Evolutionary conservation across 345 rosid species (phyloP).

Genomic region (Populus tremula): DNA sequence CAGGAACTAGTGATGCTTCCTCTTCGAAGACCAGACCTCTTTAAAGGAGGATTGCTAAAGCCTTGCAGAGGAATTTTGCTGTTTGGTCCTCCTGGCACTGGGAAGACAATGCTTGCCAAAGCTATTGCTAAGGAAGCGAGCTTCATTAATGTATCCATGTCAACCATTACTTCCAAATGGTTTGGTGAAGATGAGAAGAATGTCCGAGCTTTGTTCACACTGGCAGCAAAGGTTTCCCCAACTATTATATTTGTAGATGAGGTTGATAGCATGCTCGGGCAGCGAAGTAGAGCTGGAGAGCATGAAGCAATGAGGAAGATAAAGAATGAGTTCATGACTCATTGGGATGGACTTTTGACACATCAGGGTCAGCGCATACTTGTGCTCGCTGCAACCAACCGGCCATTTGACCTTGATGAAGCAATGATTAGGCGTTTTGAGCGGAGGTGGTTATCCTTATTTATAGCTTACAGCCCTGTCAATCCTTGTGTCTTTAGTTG

Average conservation of each 20-base stretch:
- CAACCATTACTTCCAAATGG: constrained; percentile 96
- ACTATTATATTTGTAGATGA: constrained; percentile 92
- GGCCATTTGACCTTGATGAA: constrained; percentile 95
- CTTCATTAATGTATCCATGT: constrained; percentile 94
- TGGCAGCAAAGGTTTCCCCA: constrained; percentile 89
- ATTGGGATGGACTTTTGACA: constrained; percentile 88
- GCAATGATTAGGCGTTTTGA: constrained; percentile 93
- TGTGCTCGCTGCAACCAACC: constrained; percentile 94
- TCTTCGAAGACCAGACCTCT: constrained; percentile 84
- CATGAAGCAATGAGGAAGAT: constrained; percentile 91
- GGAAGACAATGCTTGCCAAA: constrained; percentile 97
- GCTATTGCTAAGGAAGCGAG: constrained; percentile 96
- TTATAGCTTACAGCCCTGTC: background rate
- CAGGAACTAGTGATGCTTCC: constrained; percentile 99
- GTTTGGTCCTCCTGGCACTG: constrained; percentile 98
- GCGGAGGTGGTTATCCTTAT: constrained; percentile 56
- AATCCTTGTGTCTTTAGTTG: background rate
- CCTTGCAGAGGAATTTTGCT: constrained; percentile 93
- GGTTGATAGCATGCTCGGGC: constrained; percentile 99
- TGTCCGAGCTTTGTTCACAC: constrained; percentile 81
- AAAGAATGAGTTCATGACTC: constrained; percentile 84
- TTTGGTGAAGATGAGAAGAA: constrained; percentile 98
- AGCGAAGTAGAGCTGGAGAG: constrained; percentile 85
- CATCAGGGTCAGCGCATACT: constrained; percentile 76
- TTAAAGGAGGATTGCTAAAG: constrained; percentile 78